Conservation (phyloP, 805 yeast genomes). For the Brettanomyces custersianus region DNA sequence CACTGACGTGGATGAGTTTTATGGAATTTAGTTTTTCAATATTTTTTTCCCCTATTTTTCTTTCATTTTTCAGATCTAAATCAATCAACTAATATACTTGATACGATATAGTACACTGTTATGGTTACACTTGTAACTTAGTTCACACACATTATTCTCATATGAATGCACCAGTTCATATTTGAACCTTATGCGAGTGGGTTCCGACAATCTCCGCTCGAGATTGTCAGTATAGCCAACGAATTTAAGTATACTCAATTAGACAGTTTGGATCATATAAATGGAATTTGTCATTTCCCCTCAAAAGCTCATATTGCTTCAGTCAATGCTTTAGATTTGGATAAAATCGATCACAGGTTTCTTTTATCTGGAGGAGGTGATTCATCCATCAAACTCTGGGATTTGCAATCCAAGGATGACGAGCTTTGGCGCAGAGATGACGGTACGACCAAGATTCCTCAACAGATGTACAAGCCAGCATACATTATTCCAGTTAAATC, state of each 20-base stretch:
- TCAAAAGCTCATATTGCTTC: conserved; percentile 37
- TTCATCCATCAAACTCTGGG: conserved; percentile 62
- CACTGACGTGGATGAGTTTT: no score
- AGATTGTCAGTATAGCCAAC: conserved; percentile 16
- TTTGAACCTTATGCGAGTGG: conserved; percentile 12
- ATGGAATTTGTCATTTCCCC: conserved; percentile 29
- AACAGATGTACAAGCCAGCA: conserved; percentile 10
- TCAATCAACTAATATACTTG: no score
- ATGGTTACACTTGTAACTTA: no score
- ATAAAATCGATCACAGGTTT: conserved; percentile 33
- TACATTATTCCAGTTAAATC: conserved; percentile 21
- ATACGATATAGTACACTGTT: no score
- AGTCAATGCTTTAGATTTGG: conserved; percentile 54
- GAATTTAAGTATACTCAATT: conserved; percentile 18
- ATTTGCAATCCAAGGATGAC: conserved; percentile 26
- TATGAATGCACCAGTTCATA: conserved; percentile 17
- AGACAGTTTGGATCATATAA: conserved; percentile 11
- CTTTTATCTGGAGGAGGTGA: conserved; percentile 70
- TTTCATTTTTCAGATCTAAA: no score
- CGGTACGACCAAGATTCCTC: conserved; percentile 1
- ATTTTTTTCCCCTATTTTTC: no score
- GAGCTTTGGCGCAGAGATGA: conserved; percentile 4
- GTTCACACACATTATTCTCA: no score
- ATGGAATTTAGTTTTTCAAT: no score
- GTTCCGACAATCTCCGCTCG: conserved; percentile 6